Conservation (phyloP, 148 eudicot species). For the Rhododendron williamsianum region DNA sequence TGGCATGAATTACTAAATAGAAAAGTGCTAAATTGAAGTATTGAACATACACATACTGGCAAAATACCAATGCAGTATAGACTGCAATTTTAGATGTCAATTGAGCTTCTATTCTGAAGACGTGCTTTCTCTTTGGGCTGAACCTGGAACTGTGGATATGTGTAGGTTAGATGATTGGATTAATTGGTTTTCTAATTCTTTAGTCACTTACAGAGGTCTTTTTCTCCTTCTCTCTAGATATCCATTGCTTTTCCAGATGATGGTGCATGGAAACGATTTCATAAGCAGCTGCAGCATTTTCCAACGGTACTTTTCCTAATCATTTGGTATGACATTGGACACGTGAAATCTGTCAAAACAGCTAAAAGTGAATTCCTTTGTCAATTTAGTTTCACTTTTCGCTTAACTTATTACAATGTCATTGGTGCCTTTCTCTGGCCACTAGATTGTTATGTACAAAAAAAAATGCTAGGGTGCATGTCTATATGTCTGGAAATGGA, state of each 20-base stretch:
- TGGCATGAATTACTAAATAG: neutral
- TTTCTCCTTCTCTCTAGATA: conserved; percentile 42
- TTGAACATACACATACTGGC: neutral
- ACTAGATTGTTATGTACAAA: too few species aligned
- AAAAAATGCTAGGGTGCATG: neutral
- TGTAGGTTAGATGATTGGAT: neutral
- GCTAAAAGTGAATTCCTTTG: neutral
- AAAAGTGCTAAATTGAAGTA: neutral
- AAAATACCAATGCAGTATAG: neutral
- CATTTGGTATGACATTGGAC: neutral
- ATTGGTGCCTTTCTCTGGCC: neutral
- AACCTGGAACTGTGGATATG: neutral
- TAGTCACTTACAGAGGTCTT: neutral
- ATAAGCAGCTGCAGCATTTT: conserved; percentile 96
- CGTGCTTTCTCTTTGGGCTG: neutral
- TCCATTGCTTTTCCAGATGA: conserved; percentile 97
- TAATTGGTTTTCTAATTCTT: neutral
- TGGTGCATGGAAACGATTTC: conserved; percentile 99
- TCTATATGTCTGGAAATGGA: neutral
- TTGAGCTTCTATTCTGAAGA: neutral
- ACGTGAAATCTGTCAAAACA: neutral
- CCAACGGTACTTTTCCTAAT: conserved; percentile 54
- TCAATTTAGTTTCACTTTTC: neutral
- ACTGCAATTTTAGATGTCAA: neutral
- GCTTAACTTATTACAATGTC: neutral